phyloP scores from a whole-genome alignment of 805 yeast species.

The Wickerhamiella cacticola region DNA sequence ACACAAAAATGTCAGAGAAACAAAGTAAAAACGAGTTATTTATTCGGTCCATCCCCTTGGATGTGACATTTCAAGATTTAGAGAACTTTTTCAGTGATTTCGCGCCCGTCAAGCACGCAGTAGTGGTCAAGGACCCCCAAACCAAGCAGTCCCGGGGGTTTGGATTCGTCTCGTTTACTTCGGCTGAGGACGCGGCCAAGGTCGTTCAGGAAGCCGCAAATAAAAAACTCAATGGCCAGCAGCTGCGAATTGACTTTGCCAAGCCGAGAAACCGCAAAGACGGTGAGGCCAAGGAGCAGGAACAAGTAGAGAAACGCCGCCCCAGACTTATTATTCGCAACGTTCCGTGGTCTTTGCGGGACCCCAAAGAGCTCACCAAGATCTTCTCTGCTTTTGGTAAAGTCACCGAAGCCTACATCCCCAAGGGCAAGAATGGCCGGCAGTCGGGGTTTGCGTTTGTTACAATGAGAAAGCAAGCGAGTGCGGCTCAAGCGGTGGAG shows the following conservation, averaged over 20 bases:
- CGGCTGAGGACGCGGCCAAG: constrained; percentile 67
- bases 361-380: constrained; percentile 57
- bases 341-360: constrained; percentile 90
- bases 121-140: constrained; percentile 67
- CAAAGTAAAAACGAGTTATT: constrained; percentile 38
- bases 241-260: constrained; percentile 74
- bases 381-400: constrained; percentile 69
- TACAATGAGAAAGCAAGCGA: constrained; percentile 64
- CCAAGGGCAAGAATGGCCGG: constrained; percentile 73
- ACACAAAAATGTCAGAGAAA: background rate
- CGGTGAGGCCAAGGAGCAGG: constrained; percentile 19
- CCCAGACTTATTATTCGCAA: constrained; percentile 83
- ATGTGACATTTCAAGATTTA: constrained; percentile 69
- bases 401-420: constrained; percentile 79
- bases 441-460: constrained; percentile 95
- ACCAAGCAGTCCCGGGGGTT: constrained; percentile 73
- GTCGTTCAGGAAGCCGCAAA: constrained; percentile 62
- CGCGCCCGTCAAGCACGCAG: constrained; percentile 92
- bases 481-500: constrained; percentile 74
- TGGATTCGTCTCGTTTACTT: constrained; percentile 84
- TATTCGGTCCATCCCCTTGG: constrained; percentile 72
- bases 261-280: constrained; percentile 71
- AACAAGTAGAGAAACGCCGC: constrained; percentile 53
- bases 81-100: constrained; percentile 79
- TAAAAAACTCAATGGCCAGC: constrained; percentile 49